Percentiles rank a stretch among this genome's conserved stretches.
These are phyloP conservation scores for Pisolithus albus DNA, from an alignment of 768 basidiomycete species.

Conservation along the genomic window DNA sequence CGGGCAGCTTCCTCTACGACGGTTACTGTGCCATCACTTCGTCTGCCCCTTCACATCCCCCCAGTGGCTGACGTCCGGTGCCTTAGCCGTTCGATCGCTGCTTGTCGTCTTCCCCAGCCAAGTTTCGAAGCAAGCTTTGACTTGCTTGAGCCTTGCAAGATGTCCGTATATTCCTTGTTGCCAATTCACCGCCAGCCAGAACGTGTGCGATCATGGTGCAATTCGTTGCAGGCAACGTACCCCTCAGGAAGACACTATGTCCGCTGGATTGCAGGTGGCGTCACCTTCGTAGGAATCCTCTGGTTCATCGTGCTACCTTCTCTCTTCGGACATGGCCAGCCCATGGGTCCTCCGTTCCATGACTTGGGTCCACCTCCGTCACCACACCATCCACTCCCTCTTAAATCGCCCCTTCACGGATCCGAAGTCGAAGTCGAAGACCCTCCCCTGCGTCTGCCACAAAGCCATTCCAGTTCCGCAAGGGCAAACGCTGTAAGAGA, in stretches of 20 bases:
- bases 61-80: too few relatives aligned
- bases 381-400: not conserved
- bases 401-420: not conserved
- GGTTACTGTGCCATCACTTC: too few relatives aligned
- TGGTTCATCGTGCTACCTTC: not conserved
- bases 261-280: not conserved
- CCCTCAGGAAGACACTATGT: not conserved
- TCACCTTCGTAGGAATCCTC: not conserved
- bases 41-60: too few relatives aligned
- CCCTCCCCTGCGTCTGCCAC: not conserved
- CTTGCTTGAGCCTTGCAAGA: too few relatives aligned
- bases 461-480: conserved; percentile 26
- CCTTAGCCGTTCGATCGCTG: not conserved
- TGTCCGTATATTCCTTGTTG: not conserved
- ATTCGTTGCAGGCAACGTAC: not conserved
- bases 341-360: not conserved
- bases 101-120: not conserved
- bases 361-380: not conserved
- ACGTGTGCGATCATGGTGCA: not conserved
- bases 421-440: not conserved
- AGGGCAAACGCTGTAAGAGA: conserved; percentile 43
- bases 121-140: too few relatives aligned
- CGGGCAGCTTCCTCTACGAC: too few relatives aligned
- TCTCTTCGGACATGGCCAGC: not conserved
- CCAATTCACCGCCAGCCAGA: not conserved